These are phyloP conservation scores for Penicillium verrucosum DNA, from an alignment of 2,329 filamentous ascomycete genomes.

Conservation along the genomic window DNA sequence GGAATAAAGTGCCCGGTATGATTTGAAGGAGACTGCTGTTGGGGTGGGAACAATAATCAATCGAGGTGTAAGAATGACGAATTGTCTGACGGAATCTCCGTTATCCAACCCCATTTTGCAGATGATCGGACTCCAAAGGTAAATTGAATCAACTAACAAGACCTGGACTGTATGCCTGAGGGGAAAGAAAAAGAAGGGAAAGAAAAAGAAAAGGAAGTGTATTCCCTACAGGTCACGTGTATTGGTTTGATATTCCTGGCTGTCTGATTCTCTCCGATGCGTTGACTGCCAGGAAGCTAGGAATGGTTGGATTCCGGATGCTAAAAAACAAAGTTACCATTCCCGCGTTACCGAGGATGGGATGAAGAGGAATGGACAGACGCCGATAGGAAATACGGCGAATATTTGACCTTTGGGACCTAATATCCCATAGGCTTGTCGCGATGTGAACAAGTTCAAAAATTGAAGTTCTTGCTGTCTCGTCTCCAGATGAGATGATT, in stretches of 20 bases:
- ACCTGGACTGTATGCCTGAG: background rate
- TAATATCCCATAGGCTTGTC: background rate
- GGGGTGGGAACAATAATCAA: conserved; percentile 21
- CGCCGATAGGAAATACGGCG: background rate
- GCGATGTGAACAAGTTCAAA: background rate
- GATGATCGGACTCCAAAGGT: background rate
- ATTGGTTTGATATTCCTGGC: background rate
- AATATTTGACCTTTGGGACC: background rate
- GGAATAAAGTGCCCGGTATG: conserved; percentile 21
- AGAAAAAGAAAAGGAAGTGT: background rate
- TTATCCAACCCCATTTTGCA: background rate
- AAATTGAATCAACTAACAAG: background rate
- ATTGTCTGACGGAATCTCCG: conserved; percentile 1
- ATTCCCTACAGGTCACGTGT: background rate
- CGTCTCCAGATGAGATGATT: background rate
- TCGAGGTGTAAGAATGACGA: conserved; percentile 18
- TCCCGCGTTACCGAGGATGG: background rate
- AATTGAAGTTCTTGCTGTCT: background rate
- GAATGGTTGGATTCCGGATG: background rate
- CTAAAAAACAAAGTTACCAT: background rate
- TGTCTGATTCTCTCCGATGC: background rate
- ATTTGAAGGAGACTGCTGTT: conserved; percentile 9
- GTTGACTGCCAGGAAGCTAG: background rate
- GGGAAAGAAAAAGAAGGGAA: background rate
- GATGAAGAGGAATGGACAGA: background rate